Evolutionary conservation across 345 rosid species (phyloP).

Genomic region (Carallia pectinifolia): DNA sequence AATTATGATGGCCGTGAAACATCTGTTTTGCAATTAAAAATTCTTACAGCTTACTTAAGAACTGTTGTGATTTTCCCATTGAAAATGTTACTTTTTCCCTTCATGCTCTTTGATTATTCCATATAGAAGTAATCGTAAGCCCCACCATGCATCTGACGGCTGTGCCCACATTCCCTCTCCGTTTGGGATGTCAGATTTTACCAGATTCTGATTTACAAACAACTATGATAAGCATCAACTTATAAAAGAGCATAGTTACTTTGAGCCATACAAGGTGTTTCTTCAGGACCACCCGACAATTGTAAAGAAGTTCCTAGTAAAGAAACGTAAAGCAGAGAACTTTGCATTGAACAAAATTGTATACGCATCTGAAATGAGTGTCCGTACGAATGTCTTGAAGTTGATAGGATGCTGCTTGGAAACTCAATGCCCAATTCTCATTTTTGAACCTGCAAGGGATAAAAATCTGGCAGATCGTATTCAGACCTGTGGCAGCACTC

Average conservation of each 20-base stretch:
- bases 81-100: too few relatives aligned
- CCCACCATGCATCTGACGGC: too few relatives aligned
- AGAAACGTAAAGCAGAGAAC: not conserved
- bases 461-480: constrained; percentile 14
- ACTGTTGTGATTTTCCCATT: too few relatives aligned
- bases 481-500: too few relatives aligned
- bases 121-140: too few relatives aligned
- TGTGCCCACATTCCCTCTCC: too few relatives aligned
- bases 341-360: constrained; percentile 8
- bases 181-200: too few relatives aligned
- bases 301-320: constrained; percentile 5
- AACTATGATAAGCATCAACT: not conserved
- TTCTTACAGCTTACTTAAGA: too few relatives aligned
- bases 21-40: too few relatives aligned
- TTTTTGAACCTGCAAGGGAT: constrained; percentile 12
- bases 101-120: too few relatives aligned
- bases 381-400: constrained; percentile 18
- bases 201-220: not conserved
- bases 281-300: constrained; percentile 11
- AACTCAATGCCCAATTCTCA: constrained; percentile 8
- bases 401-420: constrained; percentile 36
- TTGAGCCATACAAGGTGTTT: constrained; percentile 6
- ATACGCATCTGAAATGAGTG: constrained; percentile 13
- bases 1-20: too few relatives aligned
- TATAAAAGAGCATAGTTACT: not conserved